Base-by-base conservation (phyloP, 1,139 yeast species). In the Yamadazyma buinensis region DNA sequence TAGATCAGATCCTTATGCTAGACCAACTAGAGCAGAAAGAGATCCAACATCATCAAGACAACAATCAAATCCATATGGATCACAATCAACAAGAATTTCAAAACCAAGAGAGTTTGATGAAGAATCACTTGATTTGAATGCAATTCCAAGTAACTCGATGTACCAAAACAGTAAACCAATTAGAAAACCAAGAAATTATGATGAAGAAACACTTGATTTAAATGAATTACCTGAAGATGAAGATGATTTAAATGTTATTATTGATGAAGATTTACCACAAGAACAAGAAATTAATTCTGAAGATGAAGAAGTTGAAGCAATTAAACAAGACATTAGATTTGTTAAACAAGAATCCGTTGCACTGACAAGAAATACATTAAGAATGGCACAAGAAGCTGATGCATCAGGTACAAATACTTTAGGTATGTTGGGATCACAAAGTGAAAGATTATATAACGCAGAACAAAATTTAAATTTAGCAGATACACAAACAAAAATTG, bases 321-420 rank as follows among this genome's bases (percentile, higher is more conserved):
- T 92, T 48, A 87, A 85, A 55, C 84, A 84, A 46, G 90, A 90
- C 49, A 84, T 86, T 43, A 70, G 87, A 40, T 88, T 84, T 54
- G 80, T 87, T 30, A 90, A 90, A 57, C 94, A 87, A 50, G 94
- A 87, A 50, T 83, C 96, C 1, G 79, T 88, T 13, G 82, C 86
- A 8, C 79, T 88, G 32, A 84, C 97, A 0, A 73, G 95, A 50
- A 88, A 88, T 49, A 88, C 96, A 0, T 64, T 92, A 40, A 75
- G 84, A 47, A 79, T 86, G 79, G 95, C 96, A 1, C 84, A 84
- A 44, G 94, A 87, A 49, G 97, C 97, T 1, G 97, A 90, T 56
- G 84, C 84, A 36, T 77, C 90, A 7, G 98, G 95, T 18, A 75
- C 87, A 35, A 87, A 90, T 55, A 84, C 97, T 0, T 64, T 90